Percentiles rank a stretch among this genome's conserved stretches.
phyloP scores from a whole-genome alignment of 345 rosid species.

The Citrus hindsii region DNA sequence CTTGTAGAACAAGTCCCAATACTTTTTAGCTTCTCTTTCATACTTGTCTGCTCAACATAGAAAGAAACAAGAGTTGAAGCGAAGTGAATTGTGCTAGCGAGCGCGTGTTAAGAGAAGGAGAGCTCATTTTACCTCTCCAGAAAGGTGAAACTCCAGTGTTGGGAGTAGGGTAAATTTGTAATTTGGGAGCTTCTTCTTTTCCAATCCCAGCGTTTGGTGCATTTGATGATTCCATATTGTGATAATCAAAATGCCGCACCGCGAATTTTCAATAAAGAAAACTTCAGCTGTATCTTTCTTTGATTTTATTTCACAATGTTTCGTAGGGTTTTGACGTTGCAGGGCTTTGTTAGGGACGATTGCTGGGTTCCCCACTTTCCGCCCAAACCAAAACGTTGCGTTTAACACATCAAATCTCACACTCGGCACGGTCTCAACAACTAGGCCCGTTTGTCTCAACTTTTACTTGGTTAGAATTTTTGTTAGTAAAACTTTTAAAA shows the following conservation, averaged over 20 bases:
- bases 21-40: constrained; percentile 81
- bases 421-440: too few relatives aligned
- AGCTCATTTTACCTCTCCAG: constrained; percentile 60
- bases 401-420: too few relatives aligned
- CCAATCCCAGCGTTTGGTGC: constrained; percentile 23
- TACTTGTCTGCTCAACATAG: constrained; percentile 53
- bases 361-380: too few relatives aligned
- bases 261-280: too few relatives aligned
- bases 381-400: too few relatives aligned
- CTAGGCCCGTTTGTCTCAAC: too few relatives aligned
- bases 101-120: background rate
- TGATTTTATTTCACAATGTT: background rate
- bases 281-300: background rate
- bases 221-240: constrained; percentile 30
- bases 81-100: background rate
- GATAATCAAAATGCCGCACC: background rate
- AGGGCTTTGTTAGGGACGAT: too few relatives aligned
- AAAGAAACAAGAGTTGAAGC: constrained; percentile 3
- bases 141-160: constrained; percentile 59
- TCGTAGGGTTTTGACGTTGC: too few relatives aligned
- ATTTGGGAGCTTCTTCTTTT: constrained; percentile 27
- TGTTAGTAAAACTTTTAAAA: too few relatives aligned
- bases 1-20: constrained; percentile 87
- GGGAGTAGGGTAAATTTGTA: constrained; percentile 67
- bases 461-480: too few relatives aligned